Conservation (phyloP, 805 yeast species). For the Brettanomyces sp. region DNA sequence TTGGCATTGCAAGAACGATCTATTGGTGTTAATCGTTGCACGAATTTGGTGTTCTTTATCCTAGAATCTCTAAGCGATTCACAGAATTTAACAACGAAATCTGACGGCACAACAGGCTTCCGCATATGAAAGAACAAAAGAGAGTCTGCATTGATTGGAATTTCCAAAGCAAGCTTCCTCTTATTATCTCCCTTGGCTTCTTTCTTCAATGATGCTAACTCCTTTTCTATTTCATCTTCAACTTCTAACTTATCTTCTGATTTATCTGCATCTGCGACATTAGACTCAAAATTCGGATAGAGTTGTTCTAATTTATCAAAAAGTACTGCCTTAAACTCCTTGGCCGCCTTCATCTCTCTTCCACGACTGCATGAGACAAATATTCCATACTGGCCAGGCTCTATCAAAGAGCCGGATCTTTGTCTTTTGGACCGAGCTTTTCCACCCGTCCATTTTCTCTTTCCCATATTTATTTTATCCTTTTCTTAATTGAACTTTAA, state of each 20-base stretch:
- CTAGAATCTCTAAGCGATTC: slow-evolving; percentile 43
- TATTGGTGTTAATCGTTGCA: slow-evolving; percentile 77
- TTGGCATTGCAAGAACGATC: slow-evolving; percentile 66
- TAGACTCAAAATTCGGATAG: slow-evolving; percentile 10
- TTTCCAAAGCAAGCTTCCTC: slow-evolving; percentile 42
- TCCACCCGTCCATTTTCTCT: slow-evolving; percentile 3
- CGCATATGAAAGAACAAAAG: slow-evolving; percentile 76
- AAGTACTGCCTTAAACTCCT: slow-evolving; percentile 56
- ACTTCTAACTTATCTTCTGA: slow-evolving; percentile 38
- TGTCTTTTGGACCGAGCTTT: slow-evolving; percentile 26
- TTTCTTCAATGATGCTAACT: slow-evolving; percentile 53
- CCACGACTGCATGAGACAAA: slow-evolving; percentile 85
- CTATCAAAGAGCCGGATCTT: slow-evolving; percentile 43
- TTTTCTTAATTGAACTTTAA: no score
- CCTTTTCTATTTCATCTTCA: slow-evolving; percentile 69
- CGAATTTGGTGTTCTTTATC: slow-evolving; percentile 55
- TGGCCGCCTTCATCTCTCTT: slow-evolving; percentile 68
- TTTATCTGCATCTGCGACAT: slow-evolving; percentile 24
- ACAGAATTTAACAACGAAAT: slow-evolving; percentile 57
- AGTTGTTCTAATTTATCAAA: slow-evolving; percentile 33
- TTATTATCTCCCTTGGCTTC: slow-evolving; percentile 25
- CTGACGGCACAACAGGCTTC: slow-evolving; percentile 70
- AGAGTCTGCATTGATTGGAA: slow-evolving; percentile 71
- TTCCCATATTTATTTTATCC: not conserved
- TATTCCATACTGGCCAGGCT: slow-evolving; percentile 80